phyloP scores from a whole-genome alignment of 768 basidiomycete species.

The Thelephora aurantiotincta region DNA sequence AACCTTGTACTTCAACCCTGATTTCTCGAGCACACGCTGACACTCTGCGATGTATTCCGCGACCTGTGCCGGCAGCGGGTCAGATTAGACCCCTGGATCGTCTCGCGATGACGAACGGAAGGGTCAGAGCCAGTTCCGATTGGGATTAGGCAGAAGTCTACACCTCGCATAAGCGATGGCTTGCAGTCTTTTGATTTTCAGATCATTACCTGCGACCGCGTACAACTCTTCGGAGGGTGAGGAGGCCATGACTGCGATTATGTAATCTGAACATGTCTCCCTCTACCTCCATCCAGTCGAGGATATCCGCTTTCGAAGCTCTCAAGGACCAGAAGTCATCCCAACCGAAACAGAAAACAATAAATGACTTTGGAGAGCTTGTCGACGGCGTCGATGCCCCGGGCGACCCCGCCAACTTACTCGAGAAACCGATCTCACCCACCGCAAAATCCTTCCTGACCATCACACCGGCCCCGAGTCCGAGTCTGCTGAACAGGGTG shows the following conservation, averaged over 20 bases:
- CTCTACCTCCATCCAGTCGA: conserved; percentile 35
- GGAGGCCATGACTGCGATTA: neutral
- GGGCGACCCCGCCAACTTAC: conserved; percentile 17
- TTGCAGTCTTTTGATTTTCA: neutral
- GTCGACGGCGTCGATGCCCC: conserved; percentile 2
- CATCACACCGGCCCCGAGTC: conserved; percentile 21
- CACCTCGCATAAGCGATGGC: conserved; percentile 1
- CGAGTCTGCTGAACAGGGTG: neutral
- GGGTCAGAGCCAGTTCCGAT: conserved; percentile 56
- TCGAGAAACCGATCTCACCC: conserved; percentile 39
- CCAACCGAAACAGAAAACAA: conserved; percentile 13
- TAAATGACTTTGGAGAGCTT: conserved; percentile 1
- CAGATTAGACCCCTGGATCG: neutral
- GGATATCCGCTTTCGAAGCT: conserved; percentile 54
- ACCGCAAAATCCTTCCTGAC: conserved; percentile 27
- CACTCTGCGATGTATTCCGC: conserved; percentile 74
- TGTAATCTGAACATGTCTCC: conserved; percentile 14
- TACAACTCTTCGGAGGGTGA: conserved; percentile 35
- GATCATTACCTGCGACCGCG: conserved; percentile 51
- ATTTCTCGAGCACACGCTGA: conserved; percentile 68
- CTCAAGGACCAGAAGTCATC: conserved; percentile 16
- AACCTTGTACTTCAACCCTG: conserved; percentile 74
- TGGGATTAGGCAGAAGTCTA: conserved; percentile 84
- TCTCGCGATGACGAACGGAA: conserved; percentile 32
- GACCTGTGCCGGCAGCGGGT: conserved; percentile 27